Percentiles rank a stretch among this genome's conserved stretches.
Evolutionary conservation across 2,329 filamentous ascomycete species (phyloP).

Genomic region (Fusarium sp.): DNA sequence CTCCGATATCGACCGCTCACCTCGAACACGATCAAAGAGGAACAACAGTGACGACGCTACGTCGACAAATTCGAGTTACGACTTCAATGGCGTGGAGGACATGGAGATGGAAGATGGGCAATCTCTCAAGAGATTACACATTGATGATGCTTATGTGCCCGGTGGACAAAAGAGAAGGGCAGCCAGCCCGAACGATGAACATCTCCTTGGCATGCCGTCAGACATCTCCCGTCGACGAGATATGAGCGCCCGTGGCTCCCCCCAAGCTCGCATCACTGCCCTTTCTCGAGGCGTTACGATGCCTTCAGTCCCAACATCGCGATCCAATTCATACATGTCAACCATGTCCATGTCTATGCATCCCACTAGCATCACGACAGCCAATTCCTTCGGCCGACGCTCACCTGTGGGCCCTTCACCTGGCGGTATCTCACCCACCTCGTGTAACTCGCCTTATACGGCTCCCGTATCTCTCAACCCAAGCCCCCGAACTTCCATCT

Average conservation of each 20-base stretch:
- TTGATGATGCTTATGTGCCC: conserved; percentile 58
- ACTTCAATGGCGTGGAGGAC: conserved; percentile 54
- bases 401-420: conserved; percentile 60
- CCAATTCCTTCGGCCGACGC: conserved; percentile 58
- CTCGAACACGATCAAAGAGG: conserved; percentile 57
- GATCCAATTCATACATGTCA: conserved; percentile 62
- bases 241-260: conserved; percentile 61
- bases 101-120: conserved; percentile 63
- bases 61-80: conserved; percentile 58
- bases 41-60: conserved; percentile 65
- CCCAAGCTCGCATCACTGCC: conserved; percentile 61
- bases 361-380: conserved; percentile 55
- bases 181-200: conserved; percentile 64
- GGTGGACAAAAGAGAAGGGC: conserved; percentile 66
- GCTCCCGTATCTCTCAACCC: conserved; percentile 61
- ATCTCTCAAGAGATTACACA: conserved; percentile 61
- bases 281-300: conserved; percentile 58
- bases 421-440: conserved; percentile 62
- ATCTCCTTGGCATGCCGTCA: conserved; percentile 53
- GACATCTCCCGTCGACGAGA: conserved; percentile 63
- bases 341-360: conserved; percentile 55
- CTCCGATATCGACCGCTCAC: conserved; percentile 61
- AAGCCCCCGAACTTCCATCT: conserved; percentile 61
- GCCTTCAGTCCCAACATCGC: conserved; percentile 56
- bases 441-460: conserved; percentile 62